phyloP scores from a whole-genome alignment of 1,284 basidiomycete genomes.

The Violaceomyces palustris region DNA sequence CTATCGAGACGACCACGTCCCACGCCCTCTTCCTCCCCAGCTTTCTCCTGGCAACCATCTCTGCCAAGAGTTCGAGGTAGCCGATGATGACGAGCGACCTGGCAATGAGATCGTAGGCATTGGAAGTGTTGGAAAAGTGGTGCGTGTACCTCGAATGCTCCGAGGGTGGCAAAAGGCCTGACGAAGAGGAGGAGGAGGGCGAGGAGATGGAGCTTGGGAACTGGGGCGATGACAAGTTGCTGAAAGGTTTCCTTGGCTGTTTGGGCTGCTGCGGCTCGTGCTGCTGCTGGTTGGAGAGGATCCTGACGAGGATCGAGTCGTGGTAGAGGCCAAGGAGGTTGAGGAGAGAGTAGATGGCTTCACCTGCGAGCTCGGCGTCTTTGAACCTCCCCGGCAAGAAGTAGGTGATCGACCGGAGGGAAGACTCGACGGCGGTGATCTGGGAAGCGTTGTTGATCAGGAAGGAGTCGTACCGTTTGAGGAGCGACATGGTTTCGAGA shows the following conservation, averaged over 20 bases:
- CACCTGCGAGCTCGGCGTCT: slow-evolving; percentile 72
- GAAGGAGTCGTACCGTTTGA: slow-evolving; percentile 46
- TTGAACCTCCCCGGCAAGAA: slow-evolving; percentile 91
- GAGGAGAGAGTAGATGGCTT: slow-evolving; percentile 52
- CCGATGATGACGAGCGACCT: slow-evolving; percentile 48
- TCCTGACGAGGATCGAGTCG: slow-evolving; percentile 53
- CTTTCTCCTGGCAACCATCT: slow-evolving; percentile 53
- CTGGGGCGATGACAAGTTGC: not conserved
- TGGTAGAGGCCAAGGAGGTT: slow-evolving; percentile 55
- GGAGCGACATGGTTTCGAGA: slow-evolving; percentile 28
- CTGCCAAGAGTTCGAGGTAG: slow-evolving; percentile 52
- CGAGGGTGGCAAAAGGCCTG: slow-evolving; percentile 29
- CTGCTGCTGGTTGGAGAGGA: slow-evolving; percentile 30
- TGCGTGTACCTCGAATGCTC: slow-evolving; percentile 54
- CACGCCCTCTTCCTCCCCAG: slow-evolving; percentile 45
- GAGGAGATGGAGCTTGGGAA: slow-evolving; percentile 2
- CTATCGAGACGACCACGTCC: slow-evolving; percentile 54
- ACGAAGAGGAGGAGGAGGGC: not conserved
- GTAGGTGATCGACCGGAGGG: slow-evolving; percentile 83
- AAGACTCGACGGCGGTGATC: slow-evolving; percentile 77
- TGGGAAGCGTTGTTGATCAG: slow-evolving; percentile 48
- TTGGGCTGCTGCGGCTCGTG: not conserved
- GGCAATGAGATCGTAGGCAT: slow-evolving; percentile 47
- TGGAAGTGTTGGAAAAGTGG: slow-evolving; percentile 46
- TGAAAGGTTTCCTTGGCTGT: slow-evolving; percentile 2